Conservation (phyloP, 768 basidiomycete species). For the Strobilomyces confusus region DNA sequence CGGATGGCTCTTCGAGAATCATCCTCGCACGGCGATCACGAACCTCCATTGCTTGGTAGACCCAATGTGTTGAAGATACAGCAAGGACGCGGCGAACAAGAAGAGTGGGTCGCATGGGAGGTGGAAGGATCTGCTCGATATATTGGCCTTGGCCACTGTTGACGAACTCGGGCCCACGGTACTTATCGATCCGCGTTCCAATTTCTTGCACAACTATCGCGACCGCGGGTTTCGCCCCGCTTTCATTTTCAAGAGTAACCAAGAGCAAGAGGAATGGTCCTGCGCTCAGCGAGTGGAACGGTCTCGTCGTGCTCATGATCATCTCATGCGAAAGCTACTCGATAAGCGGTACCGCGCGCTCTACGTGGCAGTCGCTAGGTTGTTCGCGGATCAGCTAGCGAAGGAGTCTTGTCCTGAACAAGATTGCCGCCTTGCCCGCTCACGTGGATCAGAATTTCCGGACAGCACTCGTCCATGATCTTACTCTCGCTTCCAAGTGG, state of each 20-base stretch:
- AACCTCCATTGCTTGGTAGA: conserved; percentile 55
- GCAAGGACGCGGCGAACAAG: background rate
- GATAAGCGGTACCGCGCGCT: conserved; percentile 57
- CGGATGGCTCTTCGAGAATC: conserved; percentile 65
- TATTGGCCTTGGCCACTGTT: conserved; percentile 55
- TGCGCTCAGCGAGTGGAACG: conserved; percentile 17
- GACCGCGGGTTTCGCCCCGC: conserved; percentile 24
- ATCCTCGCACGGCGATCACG: conserved; percentile 63
- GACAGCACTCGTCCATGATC: conserved; percentile 9
- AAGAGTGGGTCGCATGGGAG: conserved; percentile 49
- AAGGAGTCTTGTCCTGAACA: conserved; percentile 43
- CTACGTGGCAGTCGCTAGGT: conserved; percentile 57
- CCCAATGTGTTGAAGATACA: conserved; percentile 39
- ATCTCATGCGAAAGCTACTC: conserved; percentile 38
- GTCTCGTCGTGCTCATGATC: conserved; percentile 29
- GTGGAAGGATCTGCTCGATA: conserved; percentile 74
- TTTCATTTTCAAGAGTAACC: conserved; percentile 24
- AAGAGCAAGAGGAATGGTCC: conserved; percentile 24
- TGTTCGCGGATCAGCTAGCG: conserved; percentile 51
- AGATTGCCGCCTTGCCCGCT: conserved; percentile 33
- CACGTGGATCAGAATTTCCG: conserved; percentile 22
- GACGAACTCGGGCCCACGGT: conserved; percentile 39
- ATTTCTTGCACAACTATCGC: conserved; percentile 26
- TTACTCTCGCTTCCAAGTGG: conserved; percentile 68
- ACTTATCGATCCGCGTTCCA: conserved; percentile 6